Evolutionary conservation across 768 basidiomycete genomes (phyloP), one percentile per base, ranked within the genome.

Genomic region (Pulveroboletus ravenelii): DNA sequence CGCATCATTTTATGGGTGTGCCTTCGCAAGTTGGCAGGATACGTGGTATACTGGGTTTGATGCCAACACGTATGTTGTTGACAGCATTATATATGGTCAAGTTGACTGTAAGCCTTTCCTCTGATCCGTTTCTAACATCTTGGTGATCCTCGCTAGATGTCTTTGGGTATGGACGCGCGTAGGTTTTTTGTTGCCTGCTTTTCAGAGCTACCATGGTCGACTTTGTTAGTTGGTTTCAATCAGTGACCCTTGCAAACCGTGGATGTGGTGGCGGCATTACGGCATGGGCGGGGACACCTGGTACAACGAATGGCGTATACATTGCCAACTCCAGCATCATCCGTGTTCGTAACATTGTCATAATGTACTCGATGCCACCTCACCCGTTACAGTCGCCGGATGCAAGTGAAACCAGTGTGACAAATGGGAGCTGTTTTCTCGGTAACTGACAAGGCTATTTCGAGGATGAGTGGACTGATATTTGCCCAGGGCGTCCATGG

Each of bases 31-130:
- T 45, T 47, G 3, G 10, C 54, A 58, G 23, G 64, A 63, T 50
- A 85, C 84, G 0, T 82, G 80, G 77, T 84, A 80, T 57, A 79
- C 81, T 0, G 84, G 84, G 0, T 67, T 72, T 2, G 82, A 76
- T 43, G 78, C 72, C 5, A 79, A 74, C 62, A 81, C 81, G 0
- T 84, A 80, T 61, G 79, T 78, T 10, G 73, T 77, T 6, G 83
- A 84, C 45, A 82, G 82, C 51, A 75, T 79, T 14, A 74, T 87
- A 23, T 82, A 74, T 48, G 84, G 85, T 5, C 72, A 79, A 58
- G 82, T 79, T 0, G 84, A 87, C 56, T 86, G 82, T 81, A 53
- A 56, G 76, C 65, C 41, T 51, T 17, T 23, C 20, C 18, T 42
- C 31, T 9, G 18, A 30, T 15, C 18, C 27, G 31, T 34, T 45